Conservation (phyloP, 2,329 filamentous ascomycete genomes). For the Apiospora rasikravindrae region DNA sequence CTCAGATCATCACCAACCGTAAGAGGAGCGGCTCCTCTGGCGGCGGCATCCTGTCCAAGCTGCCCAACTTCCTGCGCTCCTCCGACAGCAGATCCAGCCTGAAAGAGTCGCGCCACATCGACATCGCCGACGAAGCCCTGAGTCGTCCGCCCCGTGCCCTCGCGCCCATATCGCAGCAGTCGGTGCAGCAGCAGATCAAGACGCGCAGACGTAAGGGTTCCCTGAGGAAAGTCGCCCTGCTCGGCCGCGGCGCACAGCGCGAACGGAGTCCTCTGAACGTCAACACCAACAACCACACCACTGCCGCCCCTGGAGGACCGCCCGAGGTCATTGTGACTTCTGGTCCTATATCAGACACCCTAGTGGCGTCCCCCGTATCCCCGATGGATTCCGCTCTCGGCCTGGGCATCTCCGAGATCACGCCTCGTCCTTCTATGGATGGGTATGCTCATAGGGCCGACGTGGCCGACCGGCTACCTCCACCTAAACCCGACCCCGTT, state of each 20-base stretch:
- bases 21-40: slow-evolving; percentile 58
- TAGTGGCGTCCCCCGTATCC: slow-evolving; percentile 13
- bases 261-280: slow-evolving; percentile 55
- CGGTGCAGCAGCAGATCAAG: slow-evolving; percentile 46
- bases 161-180: slow-evolving; percentile 43
- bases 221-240: slow-evolving; percentile 82
- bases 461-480: slow-evolving; percentile 33
- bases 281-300: slow-evolving; percentile 35
- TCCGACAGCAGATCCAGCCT: slow-evolving; percentile 35
- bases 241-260: slow-evolving; percentile 73
- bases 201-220: slow-evolving; percentile 80
- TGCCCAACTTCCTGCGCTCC: slow-evolving; percentile 67
- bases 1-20: slow-evolving; percentile 42
- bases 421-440: slow-evolving; percentile 53
- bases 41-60: slow-evolving; percentile 69
- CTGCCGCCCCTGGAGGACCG: slow-evolving; percentile 20
- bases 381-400: slow-evolving; percentile 35
- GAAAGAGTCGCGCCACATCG: slow-evolving; percentile 34
- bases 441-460: slow-evolving; percentile 47
- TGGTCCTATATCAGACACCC: slow-evolving; percentile 26
- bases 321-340: slow-evolving; percentile 31
- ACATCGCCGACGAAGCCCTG: slow-evolving; percentile 30
- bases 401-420: slow-evolving; percentile 53
- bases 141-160: slow-evolving; percentile 37
- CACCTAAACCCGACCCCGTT: slow-evolving; percentile 28